Evolutionary conservation across 768 basidiomycete species (phyloP).

Genomic region (Boletus reticulatus): DNA sequence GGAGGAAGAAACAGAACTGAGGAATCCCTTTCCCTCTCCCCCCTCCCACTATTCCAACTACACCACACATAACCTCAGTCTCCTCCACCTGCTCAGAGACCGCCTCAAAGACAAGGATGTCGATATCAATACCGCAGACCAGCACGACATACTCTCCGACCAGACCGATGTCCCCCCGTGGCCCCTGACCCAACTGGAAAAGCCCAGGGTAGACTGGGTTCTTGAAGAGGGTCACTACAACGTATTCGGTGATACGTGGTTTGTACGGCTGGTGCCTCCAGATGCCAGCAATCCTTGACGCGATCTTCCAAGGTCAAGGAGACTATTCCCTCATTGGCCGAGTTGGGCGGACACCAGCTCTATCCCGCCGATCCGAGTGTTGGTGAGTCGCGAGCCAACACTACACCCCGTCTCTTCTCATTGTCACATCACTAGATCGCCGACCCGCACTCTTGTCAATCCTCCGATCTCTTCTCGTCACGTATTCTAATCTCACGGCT

Average conservation of each 20-base stretch:
- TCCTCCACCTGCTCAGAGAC: slow-evolving; percentile 61
- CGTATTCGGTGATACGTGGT: slow-evolving; percentile 88
- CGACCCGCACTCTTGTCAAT: slow-evolving; percentile 71
- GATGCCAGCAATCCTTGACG: slow-evolving; percentile 15
- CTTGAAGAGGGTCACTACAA: slow-evolving; percentile 79
- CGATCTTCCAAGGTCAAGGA: slow-evolving; percentile 67
- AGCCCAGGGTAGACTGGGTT: slow-evolving; percentile 89
- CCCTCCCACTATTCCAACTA: slow-evolving; percentile 82
- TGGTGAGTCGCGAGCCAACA: slow-evolving; percentile 42
- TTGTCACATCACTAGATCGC: slow-evolving; percentile 51
- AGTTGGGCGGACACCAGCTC: slow-evolving; percentile 76
- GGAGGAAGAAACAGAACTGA: slow-evolving; percentile 72
- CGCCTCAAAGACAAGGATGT: slow-evolving; percentile 39
- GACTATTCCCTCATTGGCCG: slow-evolving; percentile 76
- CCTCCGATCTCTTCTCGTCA: slow-evolving; percentile 73
- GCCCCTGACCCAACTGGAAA: slow-evolving; percentile 74
- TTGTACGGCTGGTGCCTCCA: slow-evolving; percentile 51
- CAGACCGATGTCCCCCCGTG: slow-evolving; percentile 75
- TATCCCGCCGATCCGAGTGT: slow-evolving; percentile 71
- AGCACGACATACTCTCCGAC: slow-evolving; percentile 65
- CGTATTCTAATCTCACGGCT: slow-evolving; percentile 71
- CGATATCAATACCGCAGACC: slow-evolving; percentile 43
- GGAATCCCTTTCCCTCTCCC: slow-evolving; percentile 88
- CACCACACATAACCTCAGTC: slow-evolving; percentile 67
- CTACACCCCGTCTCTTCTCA: slow-evolving; percentile 2